These are phyloP conservation scores for Stenocarpella maydis DNA, from an alignment of 2,329 filamentous ascomycete species.

Conservation along the genomic window DNA sequence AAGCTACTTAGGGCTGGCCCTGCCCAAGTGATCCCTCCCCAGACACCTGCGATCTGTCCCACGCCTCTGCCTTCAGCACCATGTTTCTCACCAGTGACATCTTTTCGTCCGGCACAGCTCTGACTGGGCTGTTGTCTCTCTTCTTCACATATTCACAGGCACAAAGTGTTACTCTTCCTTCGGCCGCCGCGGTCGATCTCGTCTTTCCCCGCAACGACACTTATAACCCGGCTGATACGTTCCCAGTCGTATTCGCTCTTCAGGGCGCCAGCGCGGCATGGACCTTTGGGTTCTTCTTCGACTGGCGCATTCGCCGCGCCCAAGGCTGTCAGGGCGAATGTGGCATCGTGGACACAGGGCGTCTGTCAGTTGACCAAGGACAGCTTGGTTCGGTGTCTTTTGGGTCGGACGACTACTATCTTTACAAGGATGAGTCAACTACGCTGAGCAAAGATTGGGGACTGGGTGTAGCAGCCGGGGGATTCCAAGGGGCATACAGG, in stretches of 20 bases:
- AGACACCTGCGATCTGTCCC: too few species aligned
- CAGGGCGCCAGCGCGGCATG: slow-evolving; percentile 38
- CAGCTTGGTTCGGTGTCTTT: neutral
- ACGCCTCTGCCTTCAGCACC: neutral
- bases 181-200: slow-evolving; percentile 40
- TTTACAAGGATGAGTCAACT: neutral
- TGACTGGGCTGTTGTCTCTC: neutral
- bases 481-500: neutral
- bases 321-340: slow-evolving; percentile 4
- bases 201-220: slow-evolving; percentile 46
- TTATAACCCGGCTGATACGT: slow-evolving; percentile 39
- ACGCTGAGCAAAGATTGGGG: neutral
- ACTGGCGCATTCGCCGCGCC: slow-evolving; percentile 4
- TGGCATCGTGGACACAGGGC: slow-evolving; percentile 8
- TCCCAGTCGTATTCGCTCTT: slow-evolving; percentile 43
- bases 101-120: neutral
- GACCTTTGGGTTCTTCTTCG: slow-evolving; percentile 14
- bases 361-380: neutral
- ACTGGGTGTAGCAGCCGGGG: neutral
- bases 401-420: slow-evolving; percentile 10
- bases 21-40: neutral
- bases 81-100: neutral
- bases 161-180: slow-evolving; percentile 41
- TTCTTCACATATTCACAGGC: neutral
- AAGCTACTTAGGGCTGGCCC: neutral